A percentile compares a stretch with the other conserved stretches of the same genome.
phyloP scores from a whole-genome alignment of 345 rosid species.

The Cardiospermum halicacabum region DNA sequence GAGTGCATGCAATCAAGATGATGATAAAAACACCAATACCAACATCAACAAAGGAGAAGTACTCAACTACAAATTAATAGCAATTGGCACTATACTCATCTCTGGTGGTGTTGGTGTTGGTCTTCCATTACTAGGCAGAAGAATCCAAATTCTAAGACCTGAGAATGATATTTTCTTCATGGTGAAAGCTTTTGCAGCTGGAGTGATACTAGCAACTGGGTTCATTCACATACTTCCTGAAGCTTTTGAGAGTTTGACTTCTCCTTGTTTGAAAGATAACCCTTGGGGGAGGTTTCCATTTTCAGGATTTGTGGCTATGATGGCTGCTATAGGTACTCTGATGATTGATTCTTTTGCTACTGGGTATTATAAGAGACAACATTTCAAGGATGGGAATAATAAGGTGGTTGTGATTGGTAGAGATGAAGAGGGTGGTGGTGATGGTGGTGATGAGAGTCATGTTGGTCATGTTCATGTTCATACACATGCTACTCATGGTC shows the following conservation, averaged over 20 bases:
- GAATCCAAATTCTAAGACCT: conserved; percentile 32
- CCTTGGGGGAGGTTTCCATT: conserved; percentile 60
- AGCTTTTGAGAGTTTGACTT: conserved; percentile 47
- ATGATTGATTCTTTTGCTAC: conserved; percentile 55
- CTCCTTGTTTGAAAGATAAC: conserved; percentile 35
- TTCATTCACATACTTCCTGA: conserved; percentile 64
- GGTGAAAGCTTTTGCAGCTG: conserved; percentile 64
- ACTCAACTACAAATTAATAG: conserved; percentile 36
- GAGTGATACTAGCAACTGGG: conserved; percentile 63
- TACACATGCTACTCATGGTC: conserved; percentile 61
- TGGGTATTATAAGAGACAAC: conserved; percentile 39
- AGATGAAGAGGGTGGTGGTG: conserved; percentile 35
- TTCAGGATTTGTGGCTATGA: conserved; percentile 57
- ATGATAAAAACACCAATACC: neutral
- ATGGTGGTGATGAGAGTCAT: conserved; percentile 37
- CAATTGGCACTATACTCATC: conserved; percentile 46
- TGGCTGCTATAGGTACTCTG: conserved; percentile 44
- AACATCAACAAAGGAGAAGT: conserved; percentile 15
- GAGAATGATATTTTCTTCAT: conserved; percentile 52
- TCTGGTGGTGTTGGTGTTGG: conserved; percentile 53
- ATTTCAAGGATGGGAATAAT: conserved; percentile 20
- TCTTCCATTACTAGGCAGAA: conserved; percentile 41
- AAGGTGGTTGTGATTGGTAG: no score
- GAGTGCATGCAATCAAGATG: conserved; percentile 23
- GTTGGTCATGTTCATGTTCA: conserved; percentile 57